Evolutionary conservation across 2,329 filamentous ascomycete genomes (phyloP), one percentile per base, ranked within the genome.

Genomic region (Diaporthe nobilis): DNA sequence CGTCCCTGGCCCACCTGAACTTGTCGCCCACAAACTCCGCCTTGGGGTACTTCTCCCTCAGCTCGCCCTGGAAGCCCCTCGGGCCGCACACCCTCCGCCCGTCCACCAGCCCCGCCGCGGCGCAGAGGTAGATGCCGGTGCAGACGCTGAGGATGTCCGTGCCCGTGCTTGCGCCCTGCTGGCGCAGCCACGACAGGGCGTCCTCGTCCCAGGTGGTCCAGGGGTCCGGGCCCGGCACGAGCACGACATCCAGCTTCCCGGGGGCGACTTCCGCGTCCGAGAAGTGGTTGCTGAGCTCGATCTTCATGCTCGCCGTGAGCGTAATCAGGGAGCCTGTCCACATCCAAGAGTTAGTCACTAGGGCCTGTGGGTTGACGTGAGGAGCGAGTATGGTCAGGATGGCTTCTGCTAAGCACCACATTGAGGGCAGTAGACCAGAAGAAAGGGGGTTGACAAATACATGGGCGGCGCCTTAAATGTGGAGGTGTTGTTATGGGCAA

Each of bases 141-240:
- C 89, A 91, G 13, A 90, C 84, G 76, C 86, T 85, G 75, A 90
- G 80, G 53, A 91, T 83, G 75, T 90, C 88, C 17, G 87, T 87
- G 7, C 78, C 82, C 6, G 81, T 75, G 2, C 80, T 80, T 65
- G 81, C 80, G 12, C 79, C 83, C 74, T 90, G 89, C 4, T 71
- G 79, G 10, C 81, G 80, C 60, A 90, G 78, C 85, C 88, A 90
- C 53, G 80, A 81, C n/a, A 85, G 77, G 1, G 81, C 83, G 0
- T 81, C 83, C 57, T 83, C 75, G 15, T 82, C 82, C 71, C 83
- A 85, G 8, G 72, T 75, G 2, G 70, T 74, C 0, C 31, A 44
- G 0, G 88, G 88, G 68, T 89, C 85, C 31, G 88, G 85, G 0
- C 89, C 89, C 1, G 89, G 89, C 0, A 90, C 84, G 0, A 89